Conservation (phyloP, 768 basidiomycete species). For the Pholiota molesta region DNA sequence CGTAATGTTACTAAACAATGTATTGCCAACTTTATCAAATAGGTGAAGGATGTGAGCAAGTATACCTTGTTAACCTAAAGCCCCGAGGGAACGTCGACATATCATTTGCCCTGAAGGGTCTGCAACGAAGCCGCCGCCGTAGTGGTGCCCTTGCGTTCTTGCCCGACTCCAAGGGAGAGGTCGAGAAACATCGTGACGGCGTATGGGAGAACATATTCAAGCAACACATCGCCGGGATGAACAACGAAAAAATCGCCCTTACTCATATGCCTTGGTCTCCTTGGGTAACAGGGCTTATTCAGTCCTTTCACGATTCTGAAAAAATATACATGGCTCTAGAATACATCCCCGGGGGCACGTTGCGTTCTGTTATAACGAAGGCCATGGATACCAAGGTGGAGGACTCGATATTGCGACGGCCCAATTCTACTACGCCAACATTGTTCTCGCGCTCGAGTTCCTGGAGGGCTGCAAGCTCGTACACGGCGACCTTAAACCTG, state of each 20-base stretch:
- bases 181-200: too few species aligned
- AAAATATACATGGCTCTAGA: slow-evolving; percentile 58
- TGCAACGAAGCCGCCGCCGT: neutral
- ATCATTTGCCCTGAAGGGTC: neutral
- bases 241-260: slow-evolving; percentile 46
- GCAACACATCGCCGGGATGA: slow-evolving; percentile 28
- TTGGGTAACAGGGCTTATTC: slow-evolving; percentile 50
- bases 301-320: slow-evolving; percentile 45
- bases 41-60: neutral
- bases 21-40: neutral
- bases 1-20: neutral
- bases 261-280: slow-evolving; percentile 52
- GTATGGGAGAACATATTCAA: neutral
- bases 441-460: slow-evolving; percentile 51
- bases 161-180: neutral
- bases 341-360: slow-evolving; percentile 46
- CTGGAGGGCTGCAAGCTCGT: slow-evolving; percentile 46
- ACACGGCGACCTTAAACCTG: slow-evolving; percentile 62
- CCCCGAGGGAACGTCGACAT: neutral
- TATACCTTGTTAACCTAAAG: neutral
- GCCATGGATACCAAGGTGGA: slow-evolving; percentile 15
- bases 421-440: slow-evolving; percentile 59
- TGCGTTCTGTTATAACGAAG: slow-evolving; percentile 39
- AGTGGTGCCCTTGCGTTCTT: neutral
- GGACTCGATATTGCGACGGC: slow-evolving; percentile 33